Evolutionary conservation across 2,329 filamentous ascomycete genomes (phyloP).

Genomic region (Stromatinia cepivora): DNA sequence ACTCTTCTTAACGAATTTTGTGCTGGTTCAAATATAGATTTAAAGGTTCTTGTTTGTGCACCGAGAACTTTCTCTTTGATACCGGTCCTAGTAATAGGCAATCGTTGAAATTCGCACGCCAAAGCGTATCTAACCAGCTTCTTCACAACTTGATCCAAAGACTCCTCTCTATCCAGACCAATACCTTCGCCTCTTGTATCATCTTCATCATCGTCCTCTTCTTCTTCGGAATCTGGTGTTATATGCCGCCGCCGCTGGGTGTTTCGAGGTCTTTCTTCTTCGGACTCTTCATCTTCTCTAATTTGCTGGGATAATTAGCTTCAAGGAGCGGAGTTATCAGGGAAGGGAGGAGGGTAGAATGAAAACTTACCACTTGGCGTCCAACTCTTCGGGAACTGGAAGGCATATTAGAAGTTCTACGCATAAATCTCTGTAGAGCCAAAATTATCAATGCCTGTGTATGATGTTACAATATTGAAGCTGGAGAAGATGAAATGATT

Average conservation of each 20-base stretch:
- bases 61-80: constrained; percentile 56
- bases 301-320: constrained; percentile 26
- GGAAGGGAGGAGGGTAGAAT: neutral
- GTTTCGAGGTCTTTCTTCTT: constrained; percentile 33
- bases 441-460: neutral
- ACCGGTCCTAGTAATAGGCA: constrained; percentile 59
- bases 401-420: neutral
- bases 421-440: no score
- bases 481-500: neutral
- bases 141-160: constrained; percentile 55
- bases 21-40: constrained; percentile 71
- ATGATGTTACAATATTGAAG: neutral
- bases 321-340: constrained; percentile 8
- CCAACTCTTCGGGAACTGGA: neutral
- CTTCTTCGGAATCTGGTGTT: constrained; percentile 34
- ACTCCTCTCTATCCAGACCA: constrained; percentile 33
- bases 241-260: constrained; percentile 32
- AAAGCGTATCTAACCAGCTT: constrained; percentile 69
- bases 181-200: constrained; percentile 27
- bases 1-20: constrained; percentile 68
- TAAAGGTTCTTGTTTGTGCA: constrained; percentile 68
- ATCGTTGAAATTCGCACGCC: constrained; percentile 64
- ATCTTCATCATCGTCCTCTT: constrained; percentile 35
- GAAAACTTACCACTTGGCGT: constrained; percentile 14
- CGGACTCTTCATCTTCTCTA: constrained; percentile 35